These are phyloP conservation scores for Corylus heterophylla DNA, from an alignment of 306 rosid species.

Conservation along the genomic window DNA sequence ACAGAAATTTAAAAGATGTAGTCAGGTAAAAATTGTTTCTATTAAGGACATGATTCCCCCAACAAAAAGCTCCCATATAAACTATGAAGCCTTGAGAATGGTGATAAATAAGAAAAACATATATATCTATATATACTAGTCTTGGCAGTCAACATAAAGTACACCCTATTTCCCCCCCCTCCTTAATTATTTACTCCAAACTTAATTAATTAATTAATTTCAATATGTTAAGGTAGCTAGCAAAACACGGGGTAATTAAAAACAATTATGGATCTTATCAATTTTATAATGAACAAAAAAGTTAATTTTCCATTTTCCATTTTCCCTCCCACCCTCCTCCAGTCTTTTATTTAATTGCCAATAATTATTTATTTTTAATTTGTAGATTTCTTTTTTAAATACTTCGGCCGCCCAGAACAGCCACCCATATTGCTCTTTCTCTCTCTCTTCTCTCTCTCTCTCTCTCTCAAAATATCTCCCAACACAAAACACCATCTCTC, in stretches of 20 bases:
- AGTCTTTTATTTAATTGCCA: background rate
- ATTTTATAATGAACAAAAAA: too few relatives aligned
- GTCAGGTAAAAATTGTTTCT: background rate
- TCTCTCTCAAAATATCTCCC: constrained; percentile 45
- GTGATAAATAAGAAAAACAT: background rate
- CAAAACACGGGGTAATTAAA: too few relatives aligned
- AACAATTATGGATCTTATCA: too few relatives aligned
- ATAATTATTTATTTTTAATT: constrained; percentile 23
- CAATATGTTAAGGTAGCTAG: background rate
- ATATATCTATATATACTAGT: background rate
- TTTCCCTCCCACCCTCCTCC: constrained; percentile 24
- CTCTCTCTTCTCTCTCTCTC: constrained; percentile 42
- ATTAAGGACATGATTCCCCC: background rate
- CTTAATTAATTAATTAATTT: background rate
- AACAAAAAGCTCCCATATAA: background rate
- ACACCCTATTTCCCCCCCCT: background rate
- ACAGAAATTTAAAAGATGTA: background rate
- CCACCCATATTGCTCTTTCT: constrained; percentile 70
- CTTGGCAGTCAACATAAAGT: background rate
- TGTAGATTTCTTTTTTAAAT: constrained; percentile 42
- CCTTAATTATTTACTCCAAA: background rate
- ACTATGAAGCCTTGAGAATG: background rate
- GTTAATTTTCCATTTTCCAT: background rate
- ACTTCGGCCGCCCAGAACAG: constrained; percentile 85
- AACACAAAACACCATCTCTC: constrained; percentile 26